These are phyloP conservation scores for Chlorophyllum brunneum DNA, from an alignment of 768 basidiomycete genomes.

Conservation along the genomic window DNA sequence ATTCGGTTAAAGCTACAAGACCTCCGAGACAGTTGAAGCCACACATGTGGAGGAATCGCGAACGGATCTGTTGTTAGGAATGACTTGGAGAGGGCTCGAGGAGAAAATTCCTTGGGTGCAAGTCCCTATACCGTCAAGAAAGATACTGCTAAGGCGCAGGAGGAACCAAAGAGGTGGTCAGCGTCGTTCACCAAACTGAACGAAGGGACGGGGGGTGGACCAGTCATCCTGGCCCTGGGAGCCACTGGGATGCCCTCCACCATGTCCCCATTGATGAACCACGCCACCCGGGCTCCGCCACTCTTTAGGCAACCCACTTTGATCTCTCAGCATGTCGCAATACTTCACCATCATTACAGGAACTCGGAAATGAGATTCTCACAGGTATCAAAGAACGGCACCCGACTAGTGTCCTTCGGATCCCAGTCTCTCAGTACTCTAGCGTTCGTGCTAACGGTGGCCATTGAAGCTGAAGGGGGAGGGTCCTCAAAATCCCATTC, in stretches of 20 bases:
- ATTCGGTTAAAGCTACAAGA: slow-evolving; percentile 35
- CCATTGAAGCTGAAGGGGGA: background rate
- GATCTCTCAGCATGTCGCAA: background rate
- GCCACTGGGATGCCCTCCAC: background rate
- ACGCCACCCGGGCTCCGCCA: background rate
- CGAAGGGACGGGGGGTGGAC: background rate
- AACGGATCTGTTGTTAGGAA: slow-evolving; percentile 27
- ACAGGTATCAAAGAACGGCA: background rate
- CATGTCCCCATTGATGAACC: background rate
- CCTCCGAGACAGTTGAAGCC: slow-evolving; percentile 29
- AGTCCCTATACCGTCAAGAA: background rate
- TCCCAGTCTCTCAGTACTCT: slow-evolving; percentile 4
- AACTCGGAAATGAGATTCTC: background rate
- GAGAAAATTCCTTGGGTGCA: background rate
- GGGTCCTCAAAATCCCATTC: background rate
- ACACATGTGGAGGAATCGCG: slow-evolving; percentile 27
- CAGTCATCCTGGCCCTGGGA: background rate
- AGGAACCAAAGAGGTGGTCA: background rate
- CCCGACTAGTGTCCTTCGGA: background rate
- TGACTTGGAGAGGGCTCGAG: background rate
- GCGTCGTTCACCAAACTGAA: background rate
- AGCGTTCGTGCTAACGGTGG: background rate
- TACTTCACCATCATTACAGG: background rate
- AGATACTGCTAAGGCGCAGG: background rate
- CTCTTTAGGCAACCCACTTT: background rate